Conservation (phyloP, 2,329 filamentous ascomycete species). For the Metarhizium album region DNA sequence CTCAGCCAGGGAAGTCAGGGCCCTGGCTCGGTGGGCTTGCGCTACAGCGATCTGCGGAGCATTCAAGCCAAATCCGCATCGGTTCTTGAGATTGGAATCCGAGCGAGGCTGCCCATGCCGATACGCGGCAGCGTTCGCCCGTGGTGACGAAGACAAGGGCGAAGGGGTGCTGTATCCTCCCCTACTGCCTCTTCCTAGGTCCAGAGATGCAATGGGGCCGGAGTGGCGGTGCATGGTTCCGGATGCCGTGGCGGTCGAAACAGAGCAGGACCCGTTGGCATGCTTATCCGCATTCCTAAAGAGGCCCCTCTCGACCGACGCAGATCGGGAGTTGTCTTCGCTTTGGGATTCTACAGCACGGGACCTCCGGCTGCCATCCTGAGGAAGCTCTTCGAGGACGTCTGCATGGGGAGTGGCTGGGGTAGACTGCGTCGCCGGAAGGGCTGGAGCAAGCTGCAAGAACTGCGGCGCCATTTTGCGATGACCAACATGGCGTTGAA, state of each 20-base stretch:
- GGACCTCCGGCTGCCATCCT: slow-evolving; percentile 33
- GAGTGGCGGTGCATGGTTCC: slow-evolving; percentile 41
- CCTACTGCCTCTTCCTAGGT: slow-evolving; percentile 21
- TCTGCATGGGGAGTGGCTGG: slow-evolving; percentile 27
- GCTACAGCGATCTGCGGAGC: neutral
- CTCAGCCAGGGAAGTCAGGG: neutral
- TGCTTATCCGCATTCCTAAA: slow-evolving; percentile 54
- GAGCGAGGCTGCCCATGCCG: slow-evolving; percentile 34
- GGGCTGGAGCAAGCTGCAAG: slow-evolving; percentile 24
- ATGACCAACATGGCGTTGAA: slow-evolving; percentile 32
- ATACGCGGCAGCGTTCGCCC: slow-evolving; percentile 23
- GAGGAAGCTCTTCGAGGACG: slow-evolving; percentile 24
- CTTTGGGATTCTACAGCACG: slow-evolving; percentile 25
- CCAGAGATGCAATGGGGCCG: slow-evolving; percentile 35
- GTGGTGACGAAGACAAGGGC: slow-evolving; percentile 27
- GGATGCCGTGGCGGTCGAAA: slow-evolving; percentile 37
- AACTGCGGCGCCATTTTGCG: slow-evolving; percentile 33
- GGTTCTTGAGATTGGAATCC: slow-evolving; percentile 31
- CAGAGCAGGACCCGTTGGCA: slow-evolving; percentile 51
- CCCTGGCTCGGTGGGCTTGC: neutral
- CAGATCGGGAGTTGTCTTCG: slow-evolving; percentile 44
- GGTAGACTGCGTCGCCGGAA: slow-evolving; percentile 18
- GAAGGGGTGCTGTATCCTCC: slow-evolving; percentile 21
- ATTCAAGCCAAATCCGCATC: slow-evolving; percentile 2
- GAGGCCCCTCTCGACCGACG: slow-evolving; percentile 52